Percentiles rank a stretch among this genome's conserved stretches.
Conservation (phyloP, 306 rosid species). For the Lathyrus tuberosus region DNA sequence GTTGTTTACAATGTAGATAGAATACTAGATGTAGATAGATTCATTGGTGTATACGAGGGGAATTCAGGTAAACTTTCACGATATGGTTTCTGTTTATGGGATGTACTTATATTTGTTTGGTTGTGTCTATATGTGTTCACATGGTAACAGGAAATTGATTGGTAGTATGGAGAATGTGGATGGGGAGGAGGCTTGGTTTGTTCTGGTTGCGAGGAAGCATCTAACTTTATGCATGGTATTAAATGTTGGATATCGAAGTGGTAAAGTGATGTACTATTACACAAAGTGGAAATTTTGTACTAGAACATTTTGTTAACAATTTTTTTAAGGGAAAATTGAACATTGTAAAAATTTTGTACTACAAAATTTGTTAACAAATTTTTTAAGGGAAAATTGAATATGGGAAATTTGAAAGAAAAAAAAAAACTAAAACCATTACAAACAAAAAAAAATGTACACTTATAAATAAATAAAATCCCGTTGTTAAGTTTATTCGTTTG, state of each 20-base stretch:
- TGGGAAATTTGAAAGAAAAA: no score
- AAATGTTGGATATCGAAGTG: constrained; percentile 17
- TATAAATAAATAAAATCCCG: no score
- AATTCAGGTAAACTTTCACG: constrained; percentile 39
- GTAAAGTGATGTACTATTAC: not conserved
- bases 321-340: no score
- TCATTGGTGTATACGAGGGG: constrained; percentile 44
- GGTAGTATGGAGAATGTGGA: not conserved
- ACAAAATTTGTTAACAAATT: no score
- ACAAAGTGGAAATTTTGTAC: not conserved
- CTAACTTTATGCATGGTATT: constrained; percentile 17
- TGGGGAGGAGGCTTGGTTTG: not conserved
- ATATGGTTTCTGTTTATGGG: constrained; percentile 35
- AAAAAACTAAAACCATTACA: no score
- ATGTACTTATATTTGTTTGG: constrained; percentile 21
- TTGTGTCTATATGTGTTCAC: constrained; percentile 19
- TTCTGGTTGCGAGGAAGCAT: not conserved
- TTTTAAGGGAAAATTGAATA: no score
- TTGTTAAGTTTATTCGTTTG: no score
- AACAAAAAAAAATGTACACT: no score
- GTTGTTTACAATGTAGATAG: constrained; percentile 8
- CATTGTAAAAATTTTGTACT: no score
- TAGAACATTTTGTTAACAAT: no score
- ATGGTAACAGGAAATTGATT: constrained; percentile 12
- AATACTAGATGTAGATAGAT: constrained; percentile 11